These are phyloP conservation scores for Aspergillus wentii DNA, from an alignment of 495 filamentous ascomycete genomes.

Conservation along the genomic window DNA sequence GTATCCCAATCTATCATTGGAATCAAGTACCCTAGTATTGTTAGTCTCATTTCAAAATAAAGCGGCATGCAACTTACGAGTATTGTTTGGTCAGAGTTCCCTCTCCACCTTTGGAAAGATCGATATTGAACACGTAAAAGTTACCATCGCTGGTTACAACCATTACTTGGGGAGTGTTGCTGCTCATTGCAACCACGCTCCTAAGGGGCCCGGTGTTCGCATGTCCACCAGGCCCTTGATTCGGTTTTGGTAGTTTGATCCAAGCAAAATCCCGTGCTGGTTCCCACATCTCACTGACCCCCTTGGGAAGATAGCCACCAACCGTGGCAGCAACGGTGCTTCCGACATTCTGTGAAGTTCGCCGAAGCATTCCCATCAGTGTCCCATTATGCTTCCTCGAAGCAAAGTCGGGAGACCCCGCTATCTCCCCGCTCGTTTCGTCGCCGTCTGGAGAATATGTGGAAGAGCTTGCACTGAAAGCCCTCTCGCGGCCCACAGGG, in stretches of 20 bases:
- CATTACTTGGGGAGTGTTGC: conserved; percentile 90
- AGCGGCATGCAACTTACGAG: conserved; percentile 53
- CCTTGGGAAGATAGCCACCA: conserved; percentile 84
- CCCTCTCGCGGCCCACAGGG: conserved; percentile 30
- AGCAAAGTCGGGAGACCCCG: conserved; percentile 25
- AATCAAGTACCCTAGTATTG: conserved; percentile 45
- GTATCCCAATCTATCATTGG: conserved; percentile 48
- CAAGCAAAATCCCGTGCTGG: conserved; percentile 92
- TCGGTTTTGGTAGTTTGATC: conserved; percentile 79
- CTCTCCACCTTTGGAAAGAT: conserved; percentile 94
- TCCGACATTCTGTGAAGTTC: conserved; percentile 95
- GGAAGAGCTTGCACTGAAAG: conserved; percentile 32
- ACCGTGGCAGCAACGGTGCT: conserved; percentile 82
- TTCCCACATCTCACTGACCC: conserved; percentile 97
- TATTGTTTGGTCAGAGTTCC: conserved; percentile 86
- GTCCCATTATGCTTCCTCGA: conserved; percentile 55
- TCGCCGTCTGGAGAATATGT: conserved; percentile 34
- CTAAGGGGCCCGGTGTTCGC: conserved; percentile 47
- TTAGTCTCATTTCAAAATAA: no score
- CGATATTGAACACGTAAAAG: conserved; percentile 92
- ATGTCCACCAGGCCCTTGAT: conserved; percentile 30
- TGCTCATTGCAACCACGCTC: conserved; percentile 95
- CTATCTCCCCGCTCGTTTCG: conserved; percentile 21
- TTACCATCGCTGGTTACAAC: conserved; percentile 93
- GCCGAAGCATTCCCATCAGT: conserved; percentile 84